Base-by-base conservation (phyloP, 345 rosid genomes). In the Sisymbrium altissimum region DNA sequence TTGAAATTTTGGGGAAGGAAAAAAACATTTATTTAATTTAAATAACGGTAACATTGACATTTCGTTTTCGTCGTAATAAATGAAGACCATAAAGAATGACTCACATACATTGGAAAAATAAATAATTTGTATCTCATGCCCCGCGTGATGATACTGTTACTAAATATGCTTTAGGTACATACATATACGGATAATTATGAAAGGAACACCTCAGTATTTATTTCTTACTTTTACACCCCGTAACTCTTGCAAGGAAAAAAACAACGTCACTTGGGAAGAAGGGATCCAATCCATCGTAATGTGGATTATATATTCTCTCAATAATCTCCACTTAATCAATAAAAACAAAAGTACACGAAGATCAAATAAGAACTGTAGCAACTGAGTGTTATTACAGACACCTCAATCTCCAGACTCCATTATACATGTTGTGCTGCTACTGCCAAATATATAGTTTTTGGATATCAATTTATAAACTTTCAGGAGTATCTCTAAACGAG, bases 1-100 rank as follows among this genome's bases (percentile, higher is more conserved):
- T 89, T 82, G 85, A 87, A 89, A 65, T 35, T 80, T 45, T 77
- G 78, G 77, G 35, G 17, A 49, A 69, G 38, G 44, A 36, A 33
- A 12, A 17, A 14, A n/a, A 25, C 5, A 66, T 56, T 48, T 62
- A 29, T 25, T 67, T 18, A 25, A 13, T 7, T 4, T 15, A 9
- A 2, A 39, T 29, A 30, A 77, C 80, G 80, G 80, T 71, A 58
- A 77, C 5, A 71, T 64, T 77, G 80, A 77, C 72, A 64, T 50
- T 9, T 77, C 80, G 72, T 72, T 71, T 58, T 77, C 80, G 39
- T 58, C 50, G 72, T 58, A 66, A 71, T 77, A 70, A 65, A 76
- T 69, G 54, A 61, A 23, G n/a, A n/a, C n/a, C 25, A 1, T 23
- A 23, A 23, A 23, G 25, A 23, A 35, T 29, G 38, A 55, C 58